phyloP scores from a whole-genome alignment of 2,329 filamentous ascomycete species.

The Zymoseptoria brevis region DNA sequence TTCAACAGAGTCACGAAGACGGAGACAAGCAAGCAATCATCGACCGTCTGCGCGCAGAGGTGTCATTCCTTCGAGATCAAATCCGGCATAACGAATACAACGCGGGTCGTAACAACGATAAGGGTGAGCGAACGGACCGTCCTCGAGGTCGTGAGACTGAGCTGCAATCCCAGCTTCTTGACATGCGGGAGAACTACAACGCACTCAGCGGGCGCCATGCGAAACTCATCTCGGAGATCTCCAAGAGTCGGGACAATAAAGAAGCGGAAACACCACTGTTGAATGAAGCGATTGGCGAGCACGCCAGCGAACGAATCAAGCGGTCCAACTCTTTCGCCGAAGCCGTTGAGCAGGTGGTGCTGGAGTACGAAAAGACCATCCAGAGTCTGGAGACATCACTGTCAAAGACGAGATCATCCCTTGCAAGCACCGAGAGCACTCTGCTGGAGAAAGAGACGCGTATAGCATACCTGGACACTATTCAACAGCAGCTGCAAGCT shows the following conservation, averaged over 20 bases:
- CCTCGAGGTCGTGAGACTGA: conserved; percentile 62
- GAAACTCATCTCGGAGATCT: conserved; percentile 90
- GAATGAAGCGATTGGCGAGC: conserved; percentile 63
- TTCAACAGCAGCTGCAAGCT: conserved; percentile 80
- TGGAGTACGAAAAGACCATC: conserved; percentile 98
- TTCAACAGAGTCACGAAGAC: conserved; percentile 82
- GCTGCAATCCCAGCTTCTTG: conserved; percentile 85
- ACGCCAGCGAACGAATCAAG: conserved; percentile 77
- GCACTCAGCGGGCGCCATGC: conserved; percentile 86
- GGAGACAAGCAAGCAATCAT: conserved; percentile 90
- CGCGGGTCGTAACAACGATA: conserved; percentile 56
- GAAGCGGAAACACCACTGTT: conserved; percentile 49
- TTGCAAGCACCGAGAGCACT: conserved; percentile 76
- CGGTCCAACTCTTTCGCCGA: conserved; percentile 93
- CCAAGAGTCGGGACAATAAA: conserved; percentile 66
- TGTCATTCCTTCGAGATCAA: conserved; percentile 88
- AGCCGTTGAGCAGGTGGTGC: conserved; percentile 88
- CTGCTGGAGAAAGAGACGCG: conserved; percentile 90
- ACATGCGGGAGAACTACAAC: conserved; percentile 90
- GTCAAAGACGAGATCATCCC: conserved; percentile 73
- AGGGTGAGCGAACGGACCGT: conserved; percentile 55
- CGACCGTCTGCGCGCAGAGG: conserved; percentile 85
- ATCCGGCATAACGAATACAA: conserved; percentile 72
- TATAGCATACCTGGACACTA: conserved; percentile 84
- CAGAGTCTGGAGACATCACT: conserved; percentile 86